Evolutionary conservation across 2,329 filamentous ascomycete genomes (phyloP).

Genomic region (Trichoderma koningii): DNA sequence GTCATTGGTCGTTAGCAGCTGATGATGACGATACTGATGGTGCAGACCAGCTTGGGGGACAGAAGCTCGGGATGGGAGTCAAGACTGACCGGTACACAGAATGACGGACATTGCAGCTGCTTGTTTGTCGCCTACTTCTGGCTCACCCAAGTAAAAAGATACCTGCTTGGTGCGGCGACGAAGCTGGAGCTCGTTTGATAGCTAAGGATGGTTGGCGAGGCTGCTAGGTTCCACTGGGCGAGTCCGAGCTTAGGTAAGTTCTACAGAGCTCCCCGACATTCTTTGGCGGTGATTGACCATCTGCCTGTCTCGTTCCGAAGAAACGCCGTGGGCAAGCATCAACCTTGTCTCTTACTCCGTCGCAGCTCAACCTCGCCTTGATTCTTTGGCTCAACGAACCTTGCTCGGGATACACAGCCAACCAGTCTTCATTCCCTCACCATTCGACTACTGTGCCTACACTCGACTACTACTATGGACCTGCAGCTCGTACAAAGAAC

Average conservation of each 20-base stretch:
- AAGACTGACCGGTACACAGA: conserved; percentile 59
- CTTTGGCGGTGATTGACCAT: not conserved
- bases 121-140: not conserved
- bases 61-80: not conserved
- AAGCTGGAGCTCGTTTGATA: not conserved
- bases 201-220: not conserved
- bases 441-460: too few species aligned
- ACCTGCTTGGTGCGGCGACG: not conserved
- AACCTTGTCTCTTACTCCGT: not conserved
- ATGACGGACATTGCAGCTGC: conserved; percentile 58
- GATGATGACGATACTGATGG: not conserved
- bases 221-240: conserved; percentile 5
- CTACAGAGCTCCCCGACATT: not conserved
- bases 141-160: not conserved
- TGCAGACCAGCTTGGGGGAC: not conserved
- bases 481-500: not conserved
- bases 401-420: not conserved
- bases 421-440: not conserved
- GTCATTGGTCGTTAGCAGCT: not conserved
- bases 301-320: not conserved
- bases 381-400: not conserved
- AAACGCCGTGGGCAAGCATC: not conserved
- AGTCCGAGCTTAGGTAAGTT: conserved; percentile 12
- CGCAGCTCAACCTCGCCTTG: too few species aligned
- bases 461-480: not conserved